Conservation (phyloP, 148 eudicot genomes). For the Rhododendron griersonianum region DNA sequence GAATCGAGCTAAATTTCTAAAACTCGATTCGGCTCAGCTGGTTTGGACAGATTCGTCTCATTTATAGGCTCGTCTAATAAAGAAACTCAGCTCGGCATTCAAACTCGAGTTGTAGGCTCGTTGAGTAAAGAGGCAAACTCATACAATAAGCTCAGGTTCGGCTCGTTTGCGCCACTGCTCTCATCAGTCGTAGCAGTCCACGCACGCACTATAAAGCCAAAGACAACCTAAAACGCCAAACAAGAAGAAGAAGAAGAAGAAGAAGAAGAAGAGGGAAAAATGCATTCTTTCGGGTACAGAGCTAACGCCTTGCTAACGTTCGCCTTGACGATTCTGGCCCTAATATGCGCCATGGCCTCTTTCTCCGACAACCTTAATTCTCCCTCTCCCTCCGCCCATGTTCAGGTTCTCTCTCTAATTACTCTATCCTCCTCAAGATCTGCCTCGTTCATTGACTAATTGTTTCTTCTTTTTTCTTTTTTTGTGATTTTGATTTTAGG, state of each 20-base stretch:
- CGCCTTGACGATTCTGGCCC: slow-evolving; percentile 63
- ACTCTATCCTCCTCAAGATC: slow-evolving; percentile 4
- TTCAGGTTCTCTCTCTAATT: slow-evolving; percentile 42
- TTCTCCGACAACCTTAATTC: slow-evolving; percentile 74
- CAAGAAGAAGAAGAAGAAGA: background rate
- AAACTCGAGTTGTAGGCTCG: too few relatives aligned
- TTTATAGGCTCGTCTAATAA: too few relatives aligned
- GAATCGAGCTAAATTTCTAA: too few relatives aligned
- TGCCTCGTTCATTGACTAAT: background rate
- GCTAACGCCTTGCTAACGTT: slow-evolving; percentile 81
- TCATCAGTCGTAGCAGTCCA: background rate
- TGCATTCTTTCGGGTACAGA: slow-evolving; percentile 88
- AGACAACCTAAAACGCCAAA: background rate
- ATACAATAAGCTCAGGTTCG: too few relatives aligned
- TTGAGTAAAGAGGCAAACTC: too few relatives aligned
- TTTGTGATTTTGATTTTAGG: slow-evolving; percentile 36
- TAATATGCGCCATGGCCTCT: slow-evolving; percentile 80
- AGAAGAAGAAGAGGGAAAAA: slow-evolving; percentile 13
- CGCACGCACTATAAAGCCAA: background rate
- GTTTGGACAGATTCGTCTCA: too few relatives aligned
- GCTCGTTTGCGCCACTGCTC: too few relatives aligned
- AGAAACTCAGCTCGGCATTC: too few relatives aligned
- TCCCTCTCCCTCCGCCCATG: slow-evolving; percentile 55
- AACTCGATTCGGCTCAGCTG: too few relatives aligned
- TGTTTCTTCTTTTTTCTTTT: background rate